phyloP scores from a whole-genome alignment of 2,329 filamentous ascomycete genomes.

The Alternaria sp. region DNA sequence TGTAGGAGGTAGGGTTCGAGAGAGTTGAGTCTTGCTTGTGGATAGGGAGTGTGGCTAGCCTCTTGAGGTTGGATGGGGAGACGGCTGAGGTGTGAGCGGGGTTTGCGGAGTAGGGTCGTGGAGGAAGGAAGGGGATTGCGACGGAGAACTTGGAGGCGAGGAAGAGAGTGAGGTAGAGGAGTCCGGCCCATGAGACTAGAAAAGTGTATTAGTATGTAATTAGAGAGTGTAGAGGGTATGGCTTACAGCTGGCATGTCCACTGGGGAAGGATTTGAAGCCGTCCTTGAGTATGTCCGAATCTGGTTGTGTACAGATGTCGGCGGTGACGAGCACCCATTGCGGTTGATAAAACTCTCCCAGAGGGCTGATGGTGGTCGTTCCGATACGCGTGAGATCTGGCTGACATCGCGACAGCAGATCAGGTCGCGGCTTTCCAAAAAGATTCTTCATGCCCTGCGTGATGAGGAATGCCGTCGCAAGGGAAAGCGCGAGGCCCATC shows the following conservation, averaged over 20 bases:
- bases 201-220: background rate
- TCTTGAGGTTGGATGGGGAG: slow-evolving; percentile 43
- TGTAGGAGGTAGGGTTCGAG: slow-evolving; percentile 25
- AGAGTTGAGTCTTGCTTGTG: slow-evolving; percentile 36
- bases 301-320: slow-evolving; percentile 74
- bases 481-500: slow-evolving; percentile 79
- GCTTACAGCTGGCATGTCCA: slow-evolving; percentile 73
- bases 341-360: slow-evolving; percentile 56
- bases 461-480: slow-evolving; percentile 78
- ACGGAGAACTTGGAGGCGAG: slow-evolving; percentile 83
- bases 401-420: slow-evolving; percentile 73
- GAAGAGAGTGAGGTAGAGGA: slow-evolving; percentile 87
- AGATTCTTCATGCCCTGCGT: slow-evolving; percentile 85
- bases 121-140: slow-evolving; percentile 73
- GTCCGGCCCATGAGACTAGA: slow-evolving; percentile 73
- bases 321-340: slow-evolving; percentile 76
- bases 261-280: slow-evolving; percentile 87
- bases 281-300: slow-evolving; percentile 71
- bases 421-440: slow-evolving; percentile 70
- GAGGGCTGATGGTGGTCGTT: slow-evolving; percentile 66
- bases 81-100: slow-evolving; percentile 59
- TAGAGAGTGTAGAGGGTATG: background rate
- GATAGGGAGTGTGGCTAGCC: slow-evolving; percentile 30
- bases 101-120: slow-evolving; percentile 57
- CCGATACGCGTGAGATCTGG: slow-evolving; percentile 72